Base-by-base conservation (phyloP, 2,329 filamentous ascomycete genomes). In the Sordariomycetes sp. region DNA sequence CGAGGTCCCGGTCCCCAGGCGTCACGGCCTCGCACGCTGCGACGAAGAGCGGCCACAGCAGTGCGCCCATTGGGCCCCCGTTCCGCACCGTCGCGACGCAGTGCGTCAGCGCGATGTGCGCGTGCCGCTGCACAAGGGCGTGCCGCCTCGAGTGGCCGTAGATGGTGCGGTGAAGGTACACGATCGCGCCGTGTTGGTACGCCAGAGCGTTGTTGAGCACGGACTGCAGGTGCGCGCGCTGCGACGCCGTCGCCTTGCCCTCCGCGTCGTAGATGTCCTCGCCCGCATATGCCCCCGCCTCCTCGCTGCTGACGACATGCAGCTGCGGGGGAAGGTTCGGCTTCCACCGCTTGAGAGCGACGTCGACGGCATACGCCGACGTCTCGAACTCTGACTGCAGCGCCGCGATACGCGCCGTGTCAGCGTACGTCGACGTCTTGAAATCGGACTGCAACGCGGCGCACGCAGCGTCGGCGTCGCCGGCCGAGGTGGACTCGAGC, bases 41-140 rank as follows among this genome's bases (percentile, higher is more conserved):
- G 10, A 82, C 80, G 62, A 86, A 86, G 2, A 96, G 69, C 1
- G 82, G 82, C 80, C 82, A 85, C 2, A 86, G 72, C 39, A 86
- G 69, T 2, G 82, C 82, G 1, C 79, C 76, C 78, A 85, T 84
- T 0, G 82, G 82, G 0, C 82, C 81, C 52, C 70, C 70, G 59
- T 78, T 76, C 24, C 68, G 70, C 32, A 81, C 80, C 0, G 80
- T 82, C 34, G 74, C 74, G 6, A 76, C 71, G 62, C 81, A 84
- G 60, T 82, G 78, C 15, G 67, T 65, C 5, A 84, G 70, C 5
- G 78, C 74, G 2, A 72, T 64, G 59, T 74, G 76, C 1, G 75
- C 67, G 62, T 84, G 79, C 17, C 69, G 70, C 65, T 84, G 81
- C 12, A 85, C 80, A 10, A 73, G 68, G 2, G 69, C 61, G 59